Base-by-base conservation (phyloP, 1,284 basidiomycete species). In the Heliocybe sulcata region DNA sequence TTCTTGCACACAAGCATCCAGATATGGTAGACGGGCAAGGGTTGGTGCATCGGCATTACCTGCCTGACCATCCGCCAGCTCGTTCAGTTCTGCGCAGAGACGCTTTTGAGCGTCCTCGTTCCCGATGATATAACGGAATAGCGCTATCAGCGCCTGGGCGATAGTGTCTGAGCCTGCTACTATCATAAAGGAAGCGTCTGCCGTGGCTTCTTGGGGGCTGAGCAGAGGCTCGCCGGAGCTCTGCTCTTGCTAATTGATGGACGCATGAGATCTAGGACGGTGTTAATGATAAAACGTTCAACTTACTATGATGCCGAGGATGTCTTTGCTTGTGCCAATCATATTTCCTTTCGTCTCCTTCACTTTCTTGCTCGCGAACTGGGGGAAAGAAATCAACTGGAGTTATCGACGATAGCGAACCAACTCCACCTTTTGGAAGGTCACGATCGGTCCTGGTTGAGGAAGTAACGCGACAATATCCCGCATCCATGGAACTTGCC, bases 401-500 rank as follows among this genome's bases (percentile, higher is more conserved):
- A 52, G 2, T 12, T 27, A 35, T 45, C 12, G 14, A 2, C 20
- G n/a, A 27, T 53, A 27, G n/a, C n/a, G 27, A 3, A 55, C 2
- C 4, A 54, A 12, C 16, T 19, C 11, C 54, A 53, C 58, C 55
- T 58, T 52, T 19, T 61, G 58, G 48, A 62, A 60, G 10, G 57
- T 56, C 26, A 54, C 20, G 25, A 62, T 58, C 6, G 60, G 60
- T 1, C 58, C 60, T 16, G 55, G 57, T 35, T 58, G 35, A 45
- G 61, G 61, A 2, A 59, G 54, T n/a, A 60, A 49, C 2, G 50
- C 55, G 27, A 62, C 23, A 14, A 61, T 14, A 48, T 57, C 57
- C 27, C 51, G 31, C 52, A 62, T 56, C 60, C 60, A 62, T 3
- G 61, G 61, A n/a, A 62, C 57, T 42, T 62, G 60, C 25, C 61